Conservation (phyloP, 768 basidiomycete genomes). For the Aureoboletus auriporus region DNA sequence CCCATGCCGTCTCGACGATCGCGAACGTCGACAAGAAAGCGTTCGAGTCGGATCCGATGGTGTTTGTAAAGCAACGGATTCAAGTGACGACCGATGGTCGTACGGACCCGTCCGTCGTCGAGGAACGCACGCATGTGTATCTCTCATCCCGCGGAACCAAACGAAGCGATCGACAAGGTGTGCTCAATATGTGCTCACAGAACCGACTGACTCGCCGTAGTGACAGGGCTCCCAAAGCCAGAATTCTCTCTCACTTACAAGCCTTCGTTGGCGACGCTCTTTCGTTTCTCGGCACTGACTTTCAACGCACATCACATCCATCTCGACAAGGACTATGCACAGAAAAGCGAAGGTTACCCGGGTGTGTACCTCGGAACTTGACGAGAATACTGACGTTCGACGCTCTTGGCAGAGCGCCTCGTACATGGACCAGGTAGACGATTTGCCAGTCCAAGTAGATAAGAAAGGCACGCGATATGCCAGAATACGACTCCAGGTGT, state of each 20-base stretch:
- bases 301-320: conserved; percentile 87
- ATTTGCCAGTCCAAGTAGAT: too few relatives aligned
- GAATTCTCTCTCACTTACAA: conserved; percentile 65
- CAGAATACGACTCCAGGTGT: too few relatives aligned
- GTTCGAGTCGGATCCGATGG: conserved; percentile 62
- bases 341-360: conserved; percentile 64
- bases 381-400: neutral
- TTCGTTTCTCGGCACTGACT: conserved; percentile 83
- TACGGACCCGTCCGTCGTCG: conserved; percentile 45
- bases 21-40: conserved; percentile 58
- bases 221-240: conserved; percentile 45
- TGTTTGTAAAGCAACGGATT: conserved; percentile 69
- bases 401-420: conserved; percentile 54
- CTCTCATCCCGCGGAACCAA: conserved; percentile 31
- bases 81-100: conserved; percentile 44
- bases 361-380: conserved; percentile 34
- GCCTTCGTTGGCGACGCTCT: conserved; percentile 68
- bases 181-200: neutral
- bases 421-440: conserved; percentile 62
- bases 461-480: too few relatives aligned
- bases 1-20: conserved; percentile 46
- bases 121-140: conserved; percentile 71
- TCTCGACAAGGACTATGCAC: conserved; percentile 72
- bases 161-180: conserved; percentile 44
- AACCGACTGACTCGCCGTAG: conserved; percentile 27